Evolutionary conservation across 2,329 filamentous ascomycete genomes (phyloP).

Genomic region (Colletotrichum tropicicola): DNA sequence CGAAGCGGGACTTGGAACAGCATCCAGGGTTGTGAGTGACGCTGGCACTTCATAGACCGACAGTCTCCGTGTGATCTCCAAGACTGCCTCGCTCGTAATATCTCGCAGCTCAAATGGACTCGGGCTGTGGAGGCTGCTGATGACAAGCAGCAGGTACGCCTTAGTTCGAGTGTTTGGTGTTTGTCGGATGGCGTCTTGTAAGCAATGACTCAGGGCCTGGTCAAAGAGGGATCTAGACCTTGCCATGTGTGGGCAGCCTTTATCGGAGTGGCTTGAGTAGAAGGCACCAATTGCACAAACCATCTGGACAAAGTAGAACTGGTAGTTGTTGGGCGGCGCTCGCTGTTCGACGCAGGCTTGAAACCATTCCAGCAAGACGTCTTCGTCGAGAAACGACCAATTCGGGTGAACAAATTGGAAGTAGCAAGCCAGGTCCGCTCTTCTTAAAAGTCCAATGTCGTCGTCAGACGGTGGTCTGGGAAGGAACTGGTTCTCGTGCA

Average conservation of each 20-base stretch:
- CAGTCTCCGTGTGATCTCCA: neutral
- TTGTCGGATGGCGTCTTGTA: neutral
- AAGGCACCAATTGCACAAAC: neutral
- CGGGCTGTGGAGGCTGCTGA: neutral
- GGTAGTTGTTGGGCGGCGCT: neutral
- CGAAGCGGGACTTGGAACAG: neutral
- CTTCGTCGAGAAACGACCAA: constrained; percentile 2
- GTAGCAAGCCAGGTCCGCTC: constrained; percentile 1
- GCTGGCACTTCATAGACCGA: neutral
- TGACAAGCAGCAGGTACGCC: neutral
- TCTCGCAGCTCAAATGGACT: neutral
- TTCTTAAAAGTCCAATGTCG: neutral
- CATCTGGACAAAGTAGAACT: neutral
- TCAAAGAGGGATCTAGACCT: neutral
- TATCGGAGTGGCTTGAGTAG: neutral
- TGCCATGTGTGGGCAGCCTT: neutral
- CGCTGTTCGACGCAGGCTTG: neutral
- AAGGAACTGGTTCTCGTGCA: neutral
- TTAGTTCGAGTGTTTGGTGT: neutral
- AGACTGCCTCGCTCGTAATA: neutral
- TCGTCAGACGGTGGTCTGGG: neutral
- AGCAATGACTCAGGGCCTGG: neutral
- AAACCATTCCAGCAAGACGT: neutral
- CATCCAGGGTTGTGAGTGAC: neutral
- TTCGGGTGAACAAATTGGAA: constrained; percentile 3